Evolutionary conservation across 2,329 filamentous ascomycete species (phyloP).

Genomic region (Fusarium mexicanum): DNA sequence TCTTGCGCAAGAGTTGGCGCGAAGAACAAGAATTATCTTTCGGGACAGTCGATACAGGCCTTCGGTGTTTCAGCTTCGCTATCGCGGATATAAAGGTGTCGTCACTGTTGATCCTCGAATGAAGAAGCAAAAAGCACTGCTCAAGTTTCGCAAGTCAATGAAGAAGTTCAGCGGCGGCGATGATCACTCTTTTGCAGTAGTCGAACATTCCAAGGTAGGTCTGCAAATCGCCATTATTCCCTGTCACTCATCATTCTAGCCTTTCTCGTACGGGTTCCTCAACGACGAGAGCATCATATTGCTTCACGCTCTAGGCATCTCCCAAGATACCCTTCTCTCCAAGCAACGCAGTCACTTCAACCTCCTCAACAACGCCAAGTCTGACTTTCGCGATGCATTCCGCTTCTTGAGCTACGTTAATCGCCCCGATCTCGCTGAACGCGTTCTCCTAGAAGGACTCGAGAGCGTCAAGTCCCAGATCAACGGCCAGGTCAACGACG

Average conservation of each 20-base stretch:
- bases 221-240: too few relatives aligned
- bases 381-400: not conserved
- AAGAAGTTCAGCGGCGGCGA: slow-evolving; percentile 3
- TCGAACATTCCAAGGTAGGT: not conserved
- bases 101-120: slow-evolving; percentile 2
- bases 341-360: not conserved
- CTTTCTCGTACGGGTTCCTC: not conserved
- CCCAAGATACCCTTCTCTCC: not conserved
- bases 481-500: not conserved
- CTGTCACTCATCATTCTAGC: not conserved
- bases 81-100: not conserved
- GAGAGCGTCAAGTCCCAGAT: not conserved
- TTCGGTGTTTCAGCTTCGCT: not conserved
- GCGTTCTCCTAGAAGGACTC: not conserved
- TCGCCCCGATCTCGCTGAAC: not conserved
- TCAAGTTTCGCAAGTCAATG: slow-evolving; percentile 8
- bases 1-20: not conserved
- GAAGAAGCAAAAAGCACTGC: not conserved
- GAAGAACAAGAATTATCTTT: not conserved
- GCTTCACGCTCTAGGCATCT: rapidly evolving
- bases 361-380: not conserved
- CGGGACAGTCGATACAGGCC: not conserved
- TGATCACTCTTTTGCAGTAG: not conserved
- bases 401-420: slow-evolving; percentile 5
- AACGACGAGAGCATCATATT: slow-evolving; percentile 3